phyloP scores from a whole-genome alignment of 2,329 filamentous ascomycete species.

The Colletotrichum tabaci region DNA sequence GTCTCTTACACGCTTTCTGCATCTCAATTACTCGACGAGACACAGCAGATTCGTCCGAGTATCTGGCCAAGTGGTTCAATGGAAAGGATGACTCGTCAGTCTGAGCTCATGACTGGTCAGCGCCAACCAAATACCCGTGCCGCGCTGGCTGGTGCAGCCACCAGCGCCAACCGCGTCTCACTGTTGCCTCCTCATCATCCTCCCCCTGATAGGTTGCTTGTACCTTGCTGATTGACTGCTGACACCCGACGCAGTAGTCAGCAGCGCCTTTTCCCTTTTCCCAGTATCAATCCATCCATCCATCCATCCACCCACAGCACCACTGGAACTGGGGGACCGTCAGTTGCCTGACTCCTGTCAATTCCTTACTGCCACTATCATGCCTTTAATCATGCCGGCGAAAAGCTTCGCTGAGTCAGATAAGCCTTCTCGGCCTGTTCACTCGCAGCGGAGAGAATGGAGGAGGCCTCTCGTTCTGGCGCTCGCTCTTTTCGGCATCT shows the following conservation, averaged over 20 bases:
- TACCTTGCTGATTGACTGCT: not conserved
- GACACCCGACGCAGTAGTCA: not conserved
- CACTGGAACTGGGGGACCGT: not conserved
- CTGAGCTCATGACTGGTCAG: slow-evolving; percentile 18
- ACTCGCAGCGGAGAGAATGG: slow-evolving; percentile 18
- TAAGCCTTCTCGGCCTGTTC: not conserved
- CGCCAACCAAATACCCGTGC: slow-evolving; percentile 9
- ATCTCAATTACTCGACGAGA: slow-evolving; percentile 22
- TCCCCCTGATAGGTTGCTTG: not conserved
- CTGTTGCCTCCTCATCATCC: no score
- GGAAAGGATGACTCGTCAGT: not conserved
- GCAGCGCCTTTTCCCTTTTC: no score
- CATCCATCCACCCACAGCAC: not conserved
- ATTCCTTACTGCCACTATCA: not conserved
- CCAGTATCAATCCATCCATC: not conserved
- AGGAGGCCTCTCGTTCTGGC: slow-evolving; percentile 27
- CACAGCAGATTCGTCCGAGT: slow-evolving; percentile 11
- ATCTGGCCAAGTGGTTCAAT: slow-evolving; percentile 13
- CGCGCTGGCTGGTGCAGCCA: not conserved
- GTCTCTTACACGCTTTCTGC: not conserved
- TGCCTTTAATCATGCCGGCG: slow-evolving; percentile 20
- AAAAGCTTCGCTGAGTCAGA: slow-evolving; percentile 39
- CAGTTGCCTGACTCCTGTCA: slow-evolving; percentile 5
- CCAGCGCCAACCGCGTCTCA: slow-evolving; percentile 25
- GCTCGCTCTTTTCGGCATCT: slow-evolving; percentile 25